Percentiles rank a stretch among this genome's conserved stretches.
phyloP scores from a whole-genome alignment of 208 protist species.

The Herpetomonas tarakana region DNA sequence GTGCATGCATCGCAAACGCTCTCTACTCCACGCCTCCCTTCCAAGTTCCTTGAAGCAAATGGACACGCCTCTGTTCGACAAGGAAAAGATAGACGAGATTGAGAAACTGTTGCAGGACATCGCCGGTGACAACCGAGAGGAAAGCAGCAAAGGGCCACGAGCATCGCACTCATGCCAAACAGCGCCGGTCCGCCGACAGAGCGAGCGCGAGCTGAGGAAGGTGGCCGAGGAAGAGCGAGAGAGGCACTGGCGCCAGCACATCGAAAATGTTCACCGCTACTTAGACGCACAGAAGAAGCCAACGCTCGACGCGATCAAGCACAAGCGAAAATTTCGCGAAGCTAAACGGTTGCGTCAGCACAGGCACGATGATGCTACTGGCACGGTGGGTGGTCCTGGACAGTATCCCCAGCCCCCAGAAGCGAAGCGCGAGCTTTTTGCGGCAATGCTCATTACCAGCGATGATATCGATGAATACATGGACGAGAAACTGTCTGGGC shows the following conservation, averaged over 20 bases:
- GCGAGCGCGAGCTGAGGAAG: neutral
- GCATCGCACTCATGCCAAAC: neutral
- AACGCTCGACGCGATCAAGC: neutral
- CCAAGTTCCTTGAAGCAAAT: neutral
- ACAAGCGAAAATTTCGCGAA: neutral
- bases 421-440: neutral
- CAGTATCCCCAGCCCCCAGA: neutral
- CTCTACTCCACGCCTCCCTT: neutral
- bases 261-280: neutral
- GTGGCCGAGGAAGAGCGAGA: neutral
- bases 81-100: constrained; percentile 10
- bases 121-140: neutral
- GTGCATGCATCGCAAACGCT: neutral
- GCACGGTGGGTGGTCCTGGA: no score
- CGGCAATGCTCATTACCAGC: neutral
- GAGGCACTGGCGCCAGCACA: neutral
- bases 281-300: neutral
- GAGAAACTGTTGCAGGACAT: constrained; percentile 9
- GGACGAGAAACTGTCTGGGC: neutral
- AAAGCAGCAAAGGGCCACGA: constrained; percentile 5
- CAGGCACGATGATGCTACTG: no score
- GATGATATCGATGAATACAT: neutral
- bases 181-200: neutral
- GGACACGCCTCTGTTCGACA: neutral
- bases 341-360: no score